phyloP scores from a whole-genome alignment of 2,329 filamentous ascomycete genomes.

The Allantophomopsis cytisporea region DNA sequence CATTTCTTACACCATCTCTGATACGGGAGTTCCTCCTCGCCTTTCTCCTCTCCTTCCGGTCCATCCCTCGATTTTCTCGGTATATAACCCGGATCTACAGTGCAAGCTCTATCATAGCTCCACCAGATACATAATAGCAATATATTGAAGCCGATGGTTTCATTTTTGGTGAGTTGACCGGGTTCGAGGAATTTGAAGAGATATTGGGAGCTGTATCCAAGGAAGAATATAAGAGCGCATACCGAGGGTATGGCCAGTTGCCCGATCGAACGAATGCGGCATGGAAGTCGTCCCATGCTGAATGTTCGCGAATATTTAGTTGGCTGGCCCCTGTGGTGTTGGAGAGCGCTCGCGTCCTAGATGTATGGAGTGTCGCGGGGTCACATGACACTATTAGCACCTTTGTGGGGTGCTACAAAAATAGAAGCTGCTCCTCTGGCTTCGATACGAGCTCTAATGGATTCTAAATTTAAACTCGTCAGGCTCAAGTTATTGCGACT shows the following conservation, averaged over 20 bases:
- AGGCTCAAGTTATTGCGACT: no score
- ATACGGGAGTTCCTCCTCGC: conserved; percentile 16
- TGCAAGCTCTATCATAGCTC: conserved; percentile 51
- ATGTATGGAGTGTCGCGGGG: no score
- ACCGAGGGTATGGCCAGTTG: conserved; percentile 56
- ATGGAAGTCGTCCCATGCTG: no score
- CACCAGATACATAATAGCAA: conserved; percentile 51
- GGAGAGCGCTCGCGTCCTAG: no score
- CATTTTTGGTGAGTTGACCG: conserved; percentile 39
- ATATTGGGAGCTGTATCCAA: conserved; percentile 60
- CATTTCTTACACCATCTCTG: conserved; percentile 62
- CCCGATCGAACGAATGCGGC: no score
- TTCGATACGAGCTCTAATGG: no score
- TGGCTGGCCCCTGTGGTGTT: no score
- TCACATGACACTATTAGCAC: no score
- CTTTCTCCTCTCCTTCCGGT: conserved; percentile 5
- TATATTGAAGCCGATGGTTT: conserved; percentile 52
- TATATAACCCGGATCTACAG: conserved; percentile 43
- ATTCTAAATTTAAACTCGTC: no score
- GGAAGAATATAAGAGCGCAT: conserved; percentile 50
- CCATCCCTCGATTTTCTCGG: conserved; percentile 12
- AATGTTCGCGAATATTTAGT: no score
- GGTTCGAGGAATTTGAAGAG: conserved; percentile 51
- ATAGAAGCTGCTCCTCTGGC: no score
- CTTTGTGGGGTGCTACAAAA: no score